Percentiles rank a stretch among this genome's conserved stretches.
These are phyloP conservation scores for Termitomyces sp. DNA, from an alignment of 768 basidiomycete genomes.

Conservation along the genomic window DNA sequence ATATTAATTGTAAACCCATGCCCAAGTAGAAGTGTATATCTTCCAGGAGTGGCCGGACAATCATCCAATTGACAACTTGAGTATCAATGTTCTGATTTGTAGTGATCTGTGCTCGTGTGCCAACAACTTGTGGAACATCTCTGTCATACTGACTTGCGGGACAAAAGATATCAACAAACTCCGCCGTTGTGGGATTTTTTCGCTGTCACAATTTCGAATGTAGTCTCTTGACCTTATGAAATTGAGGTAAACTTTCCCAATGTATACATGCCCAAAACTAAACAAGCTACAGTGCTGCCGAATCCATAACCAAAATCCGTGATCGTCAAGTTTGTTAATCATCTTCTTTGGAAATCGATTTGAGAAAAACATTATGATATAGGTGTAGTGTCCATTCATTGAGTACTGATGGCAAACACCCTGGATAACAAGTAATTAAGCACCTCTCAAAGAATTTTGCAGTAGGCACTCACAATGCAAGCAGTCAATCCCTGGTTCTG, in stretches of 20 bases:
- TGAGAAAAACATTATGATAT: constrained; percentile 19
- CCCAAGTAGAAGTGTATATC: constrained; percentile 30
- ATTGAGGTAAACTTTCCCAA: neutral
- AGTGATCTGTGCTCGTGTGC: neutral
- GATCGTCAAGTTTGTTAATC: neutral
- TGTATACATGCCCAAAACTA: neutral
- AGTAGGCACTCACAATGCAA: constrained; percentile 24
- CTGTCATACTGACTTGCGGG: neutral
- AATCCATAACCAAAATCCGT: neutral
- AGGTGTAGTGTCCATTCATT: constrained; percentile 25
- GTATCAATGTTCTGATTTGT: neutral
- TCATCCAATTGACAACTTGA: neutral
- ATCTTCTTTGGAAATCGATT: constrained; percentile 9
- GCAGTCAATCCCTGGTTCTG: constrained; percentile 25
- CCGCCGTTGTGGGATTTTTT: too few species aligned
- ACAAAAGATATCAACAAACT: neutral
- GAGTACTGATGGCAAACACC: constrained; percentile 23
- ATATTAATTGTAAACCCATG: constrained; percentile 71
- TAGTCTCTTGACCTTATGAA: neutral
- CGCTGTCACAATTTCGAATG: neutral
- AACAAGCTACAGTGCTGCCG: neutral
- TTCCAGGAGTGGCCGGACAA: neutral
- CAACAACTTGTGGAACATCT: neutral
- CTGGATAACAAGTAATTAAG: constrained; percentile 5
- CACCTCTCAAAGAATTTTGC: neutral